Base-by-base conservation (phyloP, 768 basidiomycete genomes). In the Lentinula edodes region DNA sequence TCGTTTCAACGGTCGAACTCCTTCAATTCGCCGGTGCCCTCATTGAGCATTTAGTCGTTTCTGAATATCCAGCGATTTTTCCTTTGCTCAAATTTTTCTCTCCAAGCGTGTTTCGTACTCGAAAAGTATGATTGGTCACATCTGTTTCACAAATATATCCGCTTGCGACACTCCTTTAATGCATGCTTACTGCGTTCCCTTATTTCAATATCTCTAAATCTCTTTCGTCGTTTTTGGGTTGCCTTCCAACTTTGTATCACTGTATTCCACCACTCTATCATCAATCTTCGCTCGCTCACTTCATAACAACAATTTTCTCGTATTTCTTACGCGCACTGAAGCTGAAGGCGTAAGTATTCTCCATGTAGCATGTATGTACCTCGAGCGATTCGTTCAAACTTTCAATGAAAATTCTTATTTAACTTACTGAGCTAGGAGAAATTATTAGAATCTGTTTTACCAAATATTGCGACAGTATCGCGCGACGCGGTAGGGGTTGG, bases 1-100 rank as follows among this genome's bases (percentile, higher is more conserved):
- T 80, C 85, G 56, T 72, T 78, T 70, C 88, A 90, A 71, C 75
- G 82, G 54, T 66, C 67, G 35, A 71, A 70, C 60, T 74, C 72
- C 62, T 76, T 74, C 60, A 70, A 67, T 61, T 67, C 69, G 51
- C 46, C 58, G 28, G 59, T 60, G 32, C 59, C 59, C 32, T 38
- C 58, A 12, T n/a, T 59, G 32, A 59, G 46, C 42, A 59, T 59
- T 8, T 59, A 48, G 23, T 28, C 5, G 28, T 55, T 35, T 41
- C 20, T 4, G 34, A 38, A 23, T 34, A 15, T 16, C 32, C 23
- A 23, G 34, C 13, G 12, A 35, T 32, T 18, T 32, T 5, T n/a
- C n/a, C 36, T 13, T n/a, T 36, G 35, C 38, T 54, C 36, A 54
- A 54, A 41, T 5, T 54, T 12, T 54, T 28, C 51, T 6, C 5